These are phyloP conservation scores for Candida sp. DNA, from an alignment of 1,139 yeast species.

Conservation along the genomic window DNA sequence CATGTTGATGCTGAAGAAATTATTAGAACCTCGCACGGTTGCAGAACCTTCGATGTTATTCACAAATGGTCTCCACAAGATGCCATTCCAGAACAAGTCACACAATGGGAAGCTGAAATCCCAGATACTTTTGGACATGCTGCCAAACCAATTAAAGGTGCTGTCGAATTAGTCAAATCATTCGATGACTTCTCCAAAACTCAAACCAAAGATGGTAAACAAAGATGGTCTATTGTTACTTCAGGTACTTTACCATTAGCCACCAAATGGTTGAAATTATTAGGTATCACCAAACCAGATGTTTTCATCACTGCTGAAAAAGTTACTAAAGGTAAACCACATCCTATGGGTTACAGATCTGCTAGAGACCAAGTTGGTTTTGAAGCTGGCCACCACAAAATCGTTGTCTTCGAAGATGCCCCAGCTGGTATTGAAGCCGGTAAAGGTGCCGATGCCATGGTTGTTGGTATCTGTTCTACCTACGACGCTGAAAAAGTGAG, in stretches of 20 bases:
- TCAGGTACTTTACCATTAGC: conserved; percentile 80
- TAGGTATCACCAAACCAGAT: conserved; percentile 61
- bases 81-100: conserved; percentile 64
- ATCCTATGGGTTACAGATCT: conserved; percentile 75
- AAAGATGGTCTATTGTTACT: conserved; percentile 81
- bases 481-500: conserved; percentile 67
- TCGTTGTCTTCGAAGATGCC: conserved; percentile 82
- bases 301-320: conserved; percentile 78
- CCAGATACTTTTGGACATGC: conserved; percentile 69
- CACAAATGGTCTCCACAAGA: conserved; percentile 73
- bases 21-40: conserved; percentile 75
- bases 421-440: conserved; percentile 89
- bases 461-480: conserved; percentile 81
- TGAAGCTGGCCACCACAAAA: conserved; percentile 42
- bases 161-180: conserved; percentile 57
- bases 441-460: conserved; percentile 78
- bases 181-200: conserved; percentile 41
- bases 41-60: conserved; percentile 77
- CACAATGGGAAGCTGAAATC: conserved; percentile 66
- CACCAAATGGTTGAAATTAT: conserved; percentile 70
- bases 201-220: conserved; percentile 40
- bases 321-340: conserved; percentile 76
- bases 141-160: conserved; percentile 76
- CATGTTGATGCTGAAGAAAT: conserved; percentile 69
- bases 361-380: conserved; percentile 61